Base-by-base conservation (phyloP, 140 eudicot genomes). In the Eryngium alpinum region DNA sequence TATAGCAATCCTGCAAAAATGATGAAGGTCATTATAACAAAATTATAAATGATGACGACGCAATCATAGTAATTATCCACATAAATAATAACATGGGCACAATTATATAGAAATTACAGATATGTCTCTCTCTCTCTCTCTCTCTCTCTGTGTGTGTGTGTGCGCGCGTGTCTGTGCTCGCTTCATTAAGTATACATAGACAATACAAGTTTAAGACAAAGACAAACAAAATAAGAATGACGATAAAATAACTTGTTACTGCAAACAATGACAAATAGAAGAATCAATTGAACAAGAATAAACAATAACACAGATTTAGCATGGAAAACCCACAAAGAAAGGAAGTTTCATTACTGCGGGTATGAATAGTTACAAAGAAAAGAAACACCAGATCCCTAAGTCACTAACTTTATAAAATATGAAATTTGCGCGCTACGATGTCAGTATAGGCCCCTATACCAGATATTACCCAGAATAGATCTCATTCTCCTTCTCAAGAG, bases 1-100 rank as follows among this genome's bases (percentile, higher is more conserved):
- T 92, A 79, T 95, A 91, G 87, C 99, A 95, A 86, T 95, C 99
- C 93, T 90, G 89, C 88, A 86, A 27, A 71, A 19, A 84, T 44
- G 63, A 83, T 4, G 46, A 50, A 29, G 25, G n/a, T n/a, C 13
- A 46, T 53, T 56, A 67, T 49, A 69, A n/a, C 16, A 34, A 73
- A 0, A 6, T 34, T 22, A 34, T 46, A 44, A 46, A 27, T 21
- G 27, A 74, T 24, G 43, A 14, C 17, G 6, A 15, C 38, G 24
- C 73, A 66, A 28, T 28, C 33, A 5, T 5, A 29, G 44, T 67
- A 29, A 67, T 46, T n/a, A 27, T 10, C 27, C 27, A 67, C 27
- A 28, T 12, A 67, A 3, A 67, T 67, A 16, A 67, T 38, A 38
- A 2, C 4, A 38, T 38, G 46, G 46, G 7, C 46, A 38, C 46